phyloP scores from a whole-genome alignment of 2,329 filamentous ascomycete genomes.

The Penicillium occitanis region DNA sequence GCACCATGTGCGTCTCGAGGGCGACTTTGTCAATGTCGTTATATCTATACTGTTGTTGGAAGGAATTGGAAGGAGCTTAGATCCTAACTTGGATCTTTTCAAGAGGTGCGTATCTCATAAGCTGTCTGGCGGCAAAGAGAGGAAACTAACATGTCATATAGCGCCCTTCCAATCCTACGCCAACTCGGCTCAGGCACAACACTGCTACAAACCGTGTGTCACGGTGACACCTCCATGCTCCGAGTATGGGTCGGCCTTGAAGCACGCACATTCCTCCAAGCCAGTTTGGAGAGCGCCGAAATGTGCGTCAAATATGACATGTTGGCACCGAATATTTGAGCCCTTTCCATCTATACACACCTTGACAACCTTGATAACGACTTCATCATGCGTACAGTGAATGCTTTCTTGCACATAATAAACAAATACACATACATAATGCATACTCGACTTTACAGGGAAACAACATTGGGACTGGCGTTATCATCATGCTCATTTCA shows the following conservation, averaged over 20 bases:
- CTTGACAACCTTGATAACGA: background rate
- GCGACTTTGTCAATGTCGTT: constrained; percentile 97
- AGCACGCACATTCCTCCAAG: constrained; percentile 82
- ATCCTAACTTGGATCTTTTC: constrained; percentile 85
- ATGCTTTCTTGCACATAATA: constrained; percentile 14
- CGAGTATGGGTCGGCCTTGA: constrained; percentile 90
- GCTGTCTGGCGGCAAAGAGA: background rate
- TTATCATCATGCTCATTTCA: constrained; percentile 2
- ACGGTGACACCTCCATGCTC: constrained; percentile 79
- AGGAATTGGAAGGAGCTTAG: constrained; percentile 83
- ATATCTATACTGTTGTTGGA: constrained; percentile 91
- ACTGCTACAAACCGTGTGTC: constrained; percentile 61
- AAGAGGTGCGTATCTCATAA: constrained; percentile 56
- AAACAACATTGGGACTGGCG: constrained; percentile 1
- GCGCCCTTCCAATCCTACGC: constrained; percentile 84
- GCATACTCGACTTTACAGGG: background rate
- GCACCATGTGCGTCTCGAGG: constrained; percentile 92
- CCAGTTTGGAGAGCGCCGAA: constrained; percentile 85
- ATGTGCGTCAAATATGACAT: constrained; percentile 88
- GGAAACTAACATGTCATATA: constrained; percentile 35
- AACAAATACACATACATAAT: constrained; percentile 11
- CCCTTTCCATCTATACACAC: background rate
- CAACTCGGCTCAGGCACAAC: constrained; percentile 69
- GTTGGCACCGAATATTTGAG: constrained; percentile 78
- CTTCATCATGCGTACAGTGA: background rate